A percentile compares a stretch with the other conserved stretches of the same genome.
Conservation (phyloP, 148 eudicot genomes). For the Rhododendron ovatum region DNA sequence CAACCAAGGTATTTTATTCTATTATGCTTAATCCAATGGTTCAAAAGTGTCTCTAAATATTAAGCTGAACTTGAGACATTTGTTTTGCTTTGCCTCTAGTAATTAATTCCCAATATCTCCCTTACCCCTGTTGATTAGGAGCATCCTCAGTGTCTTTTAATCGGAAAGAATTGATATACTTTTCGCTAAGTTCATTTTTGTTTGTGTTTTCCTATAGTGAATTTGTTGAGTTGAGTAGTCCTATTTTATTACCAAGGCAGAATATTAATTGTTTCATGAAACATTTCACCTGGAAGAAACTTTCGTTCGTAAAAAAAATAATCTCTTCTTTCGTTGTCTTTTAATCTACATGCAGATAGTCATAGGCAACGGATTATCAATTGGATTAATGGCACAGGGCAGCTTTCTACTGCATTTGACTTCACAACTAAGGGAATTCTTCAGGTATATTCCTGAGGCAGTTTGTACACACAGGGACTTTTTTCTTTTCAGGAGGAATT, state of each 20-base stretch:
- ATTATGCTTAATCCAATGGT: not conserved
- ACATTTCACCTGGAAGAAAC: not conserved
- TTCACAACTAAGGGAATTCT: conserved; percentile 95
- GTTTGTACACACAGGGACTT: not conserved
- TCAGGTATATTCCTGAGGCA: conserved; percentile 45
- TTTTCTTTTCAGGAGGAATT: not conserved
- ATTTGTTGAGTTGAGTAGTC: not conserved
- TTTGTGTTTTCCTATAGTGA: not conserved
- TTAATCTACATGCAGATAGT: conserved; percentile 51
- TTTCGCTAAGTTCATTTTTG: not conserved
- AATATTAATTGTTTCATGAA: not conserved
- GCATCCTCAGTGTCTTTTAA: not conserved
- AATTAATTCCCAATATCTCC: too few species aligned
- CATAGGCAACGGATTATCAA: conserved; percentile 88
- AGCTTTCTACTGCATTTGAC: conserved; percentile 82
- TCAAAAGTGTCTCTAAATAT: not conserved
- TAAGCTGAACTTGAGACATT: not conserved
- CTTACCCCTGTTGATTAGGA: not conserved
- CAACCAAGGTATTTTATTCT: conserved; percentile 62
- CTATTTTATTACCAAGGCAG: not conserved
- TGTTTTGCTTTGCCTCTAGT: not conserved
- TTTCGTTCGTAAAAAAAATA: not conserved
- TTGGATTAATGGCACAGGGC: conserved; percentile 89
- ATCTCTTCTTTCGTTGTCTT: not conserved
- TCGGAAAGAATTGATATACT: not conserved